Conservation (phyloP, 345 rosid species). For the Hibiscus mutabilis region DNA sequence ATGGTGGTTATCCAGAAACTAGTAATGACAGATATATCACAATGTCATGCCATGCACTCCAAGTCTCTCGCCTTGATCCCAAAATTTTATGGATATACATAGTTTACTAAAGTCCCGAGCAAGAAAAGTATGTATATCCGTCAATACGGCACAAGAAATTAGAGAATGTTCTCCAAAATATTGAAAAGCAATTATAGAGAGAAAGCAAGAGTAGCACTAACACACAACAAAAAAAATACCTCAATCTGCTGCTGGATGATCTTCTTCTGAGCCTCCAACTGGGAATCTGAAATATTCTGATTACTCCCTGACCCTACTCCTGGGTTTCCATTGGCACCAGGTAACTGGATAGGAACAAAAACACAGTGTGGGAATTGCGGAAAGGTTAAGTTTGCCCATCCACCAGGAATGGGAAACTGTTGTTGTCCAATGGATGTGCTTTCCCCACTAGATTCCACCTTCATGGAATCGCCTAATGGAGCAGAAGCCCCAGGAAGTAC, state of each 20-base stretch:
- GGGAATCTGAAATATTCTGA: constrained; percentile 20
- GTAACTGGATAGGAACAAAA: constrained; percentile 37
- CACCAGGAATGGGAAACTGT: constrained; percentile 22
- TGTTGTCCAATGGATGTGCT: constrained; percentile 26
- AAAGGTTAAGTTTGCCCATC: constrained; percentile 18
- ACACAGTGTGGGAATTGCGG: constrained; percentile 28
- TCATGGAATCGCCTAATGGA: constrained; percentile 21
- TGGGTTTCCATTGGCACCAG: constrained; percentile 19
- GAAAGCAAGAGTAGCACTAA: background rate
- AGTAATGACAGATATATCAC: background rate
- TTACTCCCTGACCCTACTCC: constrained; percentile 21
- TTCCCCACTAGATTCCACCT: constrained; percentile 24
- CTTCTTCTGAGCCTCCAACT: constrained; percentile 50
- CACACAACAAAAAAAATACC: constrained; percentile 28
- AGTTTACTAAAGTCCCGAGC: background rate
- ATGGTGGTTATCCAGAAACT: background rate
- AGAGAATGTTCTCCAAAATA: background rate
- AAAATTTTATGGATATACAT: background rate
- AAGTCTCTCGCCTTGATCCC: background rate
- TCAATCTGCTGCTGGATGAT: constrained; percentile 56
- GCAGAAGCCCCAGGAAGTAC: constrained; percentile 28
- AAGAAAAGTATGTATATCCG: background rate
- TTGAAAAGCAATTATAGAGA: background rate
- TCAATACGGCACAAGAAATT: background rate
- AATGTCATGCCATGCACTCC: background rate